Conservation (phyloP, 1,139 yeast genomes). For the Pichia kudriavzevii region DNA sequence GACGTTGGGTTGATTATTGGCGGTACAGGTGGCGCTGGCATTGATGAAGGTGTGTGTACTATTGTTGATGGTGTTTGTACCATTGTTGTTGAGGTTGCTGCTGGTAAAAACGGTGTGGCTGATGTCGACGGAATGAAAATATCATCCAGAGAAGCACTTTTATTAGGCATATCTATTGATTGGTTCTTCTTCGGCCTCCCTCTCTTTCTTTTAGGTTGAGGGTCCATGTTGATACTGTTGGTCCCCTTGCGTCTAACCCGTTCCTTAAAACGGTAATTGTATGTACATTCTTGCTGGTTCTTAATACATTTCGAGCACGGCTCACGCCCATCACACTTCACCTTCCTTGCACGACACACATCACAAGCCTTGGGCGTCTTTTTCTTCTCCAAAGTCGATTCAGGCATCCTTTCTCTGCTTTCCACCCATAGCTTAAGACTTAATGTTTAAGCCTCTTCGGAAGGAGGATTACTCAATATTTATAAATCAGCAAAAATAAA, state of each 20-base stretch:
- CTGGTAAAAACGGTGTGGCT: neutral
- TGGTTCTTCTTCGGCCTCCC: conserved; percentile 11
- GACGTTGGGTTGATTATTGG: too few species aligned
- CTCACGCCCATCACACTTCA: conserved; percentile 17
- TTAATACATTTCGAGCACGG: conserved; percentile 16
- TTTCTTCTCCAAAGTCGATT: too few species aligned
- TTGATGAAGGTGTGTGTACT: too few species aligned
- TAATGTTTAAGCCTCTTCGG: too few species aligned
- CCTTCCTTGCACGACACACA: conserved; percentile 18
- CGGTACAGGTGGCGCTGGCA: neutral
- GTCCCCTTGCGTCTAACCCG: conserved; percentile 8
- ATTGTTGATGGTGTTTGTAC: neutral
- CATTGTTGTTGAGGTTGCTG: neutral
- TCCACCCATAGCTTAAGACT: too few species aligned
- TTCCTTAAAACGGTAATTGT: conserved; percentile 27
- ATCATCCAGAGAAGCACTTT: too few species aligned
- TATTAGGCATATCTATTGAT: neutral
- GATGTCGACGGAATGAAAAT: too few species aligned
- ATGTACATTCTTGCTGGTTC: conserved; percentile 35
- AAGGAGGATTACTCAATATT: too few species aligned
- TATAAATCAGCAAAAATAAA: too few species aligned
- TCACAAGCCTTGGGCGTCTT: conserved; percentile 47
- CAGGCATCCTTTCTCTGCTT: too few species aligned
- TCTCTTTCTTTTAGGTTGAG: conserved; percentile 8
- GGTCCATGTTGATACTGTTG: neutral